Evolutionary conservation across 2,329 filamentous ascomycete genomes (phyloP).

Genomic region (Sclerotinia trifoliorum): DNA sequence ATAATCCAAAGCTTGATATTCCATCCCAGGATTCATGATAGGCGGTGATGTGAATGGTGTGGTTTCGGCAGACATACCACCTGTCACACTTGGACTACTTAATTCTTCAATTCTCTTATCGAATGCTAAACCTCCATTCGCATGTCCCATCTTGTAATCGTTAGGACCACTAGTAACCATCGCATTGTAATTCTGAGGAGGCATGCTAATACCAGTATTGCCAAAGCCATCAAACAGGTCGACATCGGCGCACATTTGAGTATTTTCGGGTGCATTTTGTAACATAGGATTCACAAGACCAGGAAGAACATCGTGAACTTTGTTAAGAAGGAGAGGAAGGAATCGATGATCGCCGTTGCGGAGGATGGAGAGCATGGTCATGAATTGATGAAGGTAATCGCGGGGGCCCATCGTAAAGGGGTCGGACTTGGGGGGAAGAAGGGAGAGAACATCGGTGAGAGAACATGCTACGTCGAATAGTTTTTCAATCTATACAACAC

Average conservation of each 20-base stretch:
- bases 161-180: conserved; percentile 31
- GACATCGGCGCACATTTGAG: conserved; percentile 43
- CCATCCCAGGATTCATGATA: conserved; percentile 22
- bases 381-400: conserved; percentile 69
- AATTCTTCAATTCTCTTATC: conserved; percentile 37
- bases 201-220: conserved; percentile 55
- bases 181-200: conserved; percentile 33
- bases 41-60: conserved; percentile 25
- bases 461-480: conserved; percentile 74
- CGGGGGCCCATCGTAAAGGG: conserved; percentile 66
- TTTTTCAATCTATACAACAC: conserved; percentile 63
- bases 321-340: conserved; percentile 71
- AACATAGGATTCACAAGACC: conserved; percentile 60
- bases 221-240: conserved; percentile 68
- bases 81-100: conserved; percentile 27
- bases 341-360: conserved; percentile 76
- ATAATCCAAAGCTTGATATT: conserved; percentile 25
- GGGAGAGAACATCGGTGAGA: conserved; percentile 69
- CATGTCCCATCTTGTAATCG: conserved; percentile 38
- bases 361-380: conserved; percentile 65
- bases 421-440: conserved; percentile 58
- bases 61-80: conserved; percentile 17
- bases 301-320: conserved; percentile 71
- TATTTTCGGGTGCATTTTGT: conserved; percentile 56
- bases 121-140: conserved; percentile 27